Percentiles rank a stretch among this genome's conserved stretches.
Conservation (phyloP, 257 asterid genomes). For the Thymus mandschuricus region DNA sequence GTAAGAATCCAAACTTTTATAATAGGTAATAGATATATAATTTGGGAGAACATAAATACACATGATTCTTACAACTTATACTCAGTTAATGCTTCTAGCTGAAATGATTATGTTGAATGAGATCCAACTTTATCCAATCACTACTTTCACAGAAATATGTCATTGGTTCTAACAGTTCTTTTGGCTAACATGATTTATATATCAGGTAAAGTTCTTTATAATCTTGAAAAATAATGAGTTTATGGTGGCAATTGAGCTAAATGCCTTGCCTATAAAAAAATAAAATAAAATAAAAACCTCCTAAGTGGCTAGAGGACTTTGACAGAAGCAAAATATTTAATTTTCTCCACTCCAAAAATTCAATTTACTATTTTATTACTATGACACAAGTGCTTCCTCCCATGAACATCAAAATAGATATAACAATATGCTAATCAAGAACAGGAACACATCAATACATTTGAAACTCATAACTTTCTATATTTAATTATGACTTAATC, state of each 20-base stretch:
- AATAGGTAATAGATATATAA: too few species aligned
- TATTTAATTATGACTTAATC: constrained; percentile 45
- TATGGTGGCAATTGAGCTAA: too few species aligned
- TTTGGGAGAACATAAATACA: constrained; percentile 9
- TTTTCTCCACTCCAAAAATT: background rate
- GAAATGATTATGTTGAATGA: background rate
- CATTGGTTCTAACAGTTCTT: background rate
- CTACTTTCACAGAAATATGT: background rate
- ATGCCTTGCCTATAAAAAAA: too few species aligned
- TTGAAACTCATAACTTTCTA: constrained; percentile 38
- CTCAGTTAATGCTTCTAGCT: background rate
- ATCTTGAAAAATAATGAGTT: too few species aligned
- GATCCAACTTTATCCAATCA: constrained; percentile 4
- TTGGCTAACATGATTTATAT: background rate
- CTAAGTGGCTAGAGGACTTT: too few species aligned
- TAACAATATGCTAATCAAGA: background rate
- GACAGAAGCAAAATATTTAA: background rate
- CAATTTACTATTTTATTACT: background rate
- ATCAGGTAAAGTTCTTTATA: too few species aligned
- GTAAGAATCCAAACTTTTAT: too few species aligned
- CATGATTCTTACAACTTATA: background rate
- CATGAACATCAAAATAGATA: constrained; percentile 1
- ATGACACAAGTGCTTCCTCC: constrained; percentile 9
- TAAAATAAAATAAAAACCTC: too few species aligned
- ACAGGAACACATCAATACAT: background rate